Base-by-base conservation (phyloP, 768 basidiomycete species). In the Punctularia strigosozonata region DNA sequence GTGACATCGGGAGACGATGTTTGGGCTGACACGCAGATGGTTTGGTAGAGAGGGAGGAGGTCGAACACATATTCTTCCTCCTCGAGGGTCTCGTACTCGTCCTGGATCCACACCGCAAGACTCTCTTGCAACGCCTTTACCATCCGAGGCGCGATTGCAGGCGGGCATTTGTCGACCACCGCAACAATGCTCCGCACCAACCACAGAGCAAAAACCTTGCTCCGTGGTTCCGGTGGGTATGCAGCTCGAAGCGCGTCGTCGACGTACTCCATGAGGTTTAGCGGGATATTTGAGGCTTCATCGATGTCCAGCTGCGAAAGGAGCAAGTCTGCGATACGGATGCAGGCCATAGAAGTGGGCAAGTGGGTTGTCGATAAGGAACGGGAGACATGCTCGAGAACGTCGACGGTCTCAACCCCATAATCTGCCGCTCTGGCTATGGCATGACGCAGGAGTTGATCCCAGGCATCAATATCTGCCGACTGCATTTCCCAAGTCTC, bases 41-140 rank as follows among this genome's bases (percentile, higher is more conserved):
- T 73, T 50, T 81, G 67, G 47, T 85, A 88, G 37, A 85, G 50
- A 0, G 74, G 68, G 12, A 80, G 51, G 41, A 81, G 76, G 52
- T 82, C 78, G 44, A 73, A 63, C 14, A 58, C 58, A 41, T 83
- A 71, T 37, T 80, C 76, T 19, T 70, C 67, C 22, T 59, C 60
- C 10, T 61, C 59, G 55, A 80, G 72, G 6, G 63, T 59, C 18
- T 52, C 49, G 31, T 56, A 59, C 36, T 76, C 71, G 54, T 88
- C 84, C 15, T 68, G 63, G 22, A 86, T 52, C 85, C 84, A 87
- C 12, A 64, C 46, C 30, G 60, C 51, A 19, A 82, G 36, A 7
- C 77, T 74, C 1, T 75, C 77, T 44, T 75, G 68, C 12, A 75
- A 40, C 10, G 52, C 40, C 34, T 70, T 65, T 35, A 84, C 50